Base-by-base conservation (phyloP, 306 rosid genomes). In the Quillaja saponaria region DNA sequence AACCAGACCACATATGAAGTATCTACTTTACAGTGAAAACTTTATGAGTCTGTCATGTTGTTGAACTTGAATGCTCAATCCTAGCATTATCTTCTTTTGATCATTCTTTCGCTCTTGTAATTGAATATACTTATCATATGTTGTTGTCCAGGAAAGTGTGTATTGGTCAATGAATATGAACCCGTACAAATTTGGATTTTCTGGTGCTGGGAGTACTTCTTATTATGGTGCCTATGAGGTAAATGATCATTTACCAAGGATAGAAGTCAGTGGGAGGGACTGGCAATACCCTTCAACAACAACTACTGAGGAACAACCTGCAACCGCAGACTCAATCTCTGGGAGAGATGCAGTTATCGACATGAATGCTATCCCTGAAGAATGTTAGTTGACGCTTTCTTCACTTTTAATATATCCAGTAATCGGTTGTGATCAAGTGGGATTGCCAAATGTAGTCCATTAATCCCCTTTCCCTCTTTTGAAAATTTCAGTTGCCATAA, bases 151-250 rank as follows among this genome's bases (percentile, higher is more conserved):
- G 96, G 96, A 85, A 64, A 74, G 81, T 77, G 77, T 68, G 20
- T 84, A 91, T 74, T 91, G 97, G 96, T 88, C 96, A 52, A 86
- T 85, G 95, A 88, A 85, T 77, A 84, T 82, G 96, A 72, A 76
- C 63, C 75, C 84, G 10, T 88, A 91, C 81, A 91, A 84, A 65
- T 88, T 80, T 79, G 96, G 81, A 61, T 44, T 79, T 46, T 77
- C 86, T 53, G 86, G 83, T 59, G 81, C 76, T 3, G 96, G 76
- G 49, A 84, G 77, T 66, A 64, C 84, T 55, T 80, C 88, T 35
- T 88, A 88, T 76, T 88, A 73, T 39, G 78, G 81, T 75, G 68
- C 74, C 66, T 91, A 74, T 44, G 96, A 86, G 79, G 84, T 73
- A 55, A 79, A 78, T 68, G 80, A 76, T 66, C 83, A 83, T 81